These are phyloP conservation scores for Kwoniella shivajii DNA, from an alignment of 1,284 basidiomycete species.

Conservation along the genomic window DNA sequence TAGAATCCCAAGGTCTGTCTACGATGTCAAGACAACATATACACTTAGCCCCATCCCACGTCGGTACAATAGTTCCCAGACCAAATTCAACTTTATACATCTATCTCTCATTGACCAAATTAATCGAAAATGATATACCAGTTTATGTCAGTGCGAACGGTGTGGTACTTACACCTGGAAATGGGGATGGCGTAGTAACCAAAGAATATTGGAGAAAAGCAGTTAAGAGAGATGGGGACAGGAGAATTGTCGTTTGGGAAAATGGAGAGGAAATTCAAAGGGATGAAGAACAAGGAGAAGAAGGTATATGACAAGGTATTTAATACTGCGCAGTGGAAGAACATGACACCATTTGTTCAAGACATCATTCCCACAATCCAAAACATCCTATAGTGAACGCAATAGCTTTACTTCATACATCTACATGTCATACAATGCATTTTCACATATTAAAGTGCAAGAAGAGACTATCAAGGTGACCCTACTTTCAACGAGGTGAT, in stretches of 20 bases:
- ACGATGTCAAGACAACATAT: conserved; percentile 53
- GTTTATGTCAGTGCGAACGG: conserved; percentile 51
- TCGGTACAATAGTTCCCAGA: conserved; percentile 38
- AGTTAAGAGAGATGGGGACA: conserved; percentile 16
- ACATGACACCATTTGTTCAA: too few relatives aligned
- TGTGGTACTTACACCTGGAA: conserved; percentile 52
- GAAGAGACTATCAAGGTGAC: neutral
- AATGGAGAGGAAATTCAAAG: conserved; percentile 34
- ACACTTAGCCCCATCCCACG: conserved; percentile 50
- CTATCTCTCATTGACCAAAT: conserved; percentile 45
- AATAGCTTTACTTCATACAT: too few relatives aligned
- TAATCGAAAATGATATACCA: conserved; percentile 43
- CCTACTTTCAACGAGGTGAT: too few relatives aligned
- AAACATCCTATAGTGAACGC: too few relatives aligned
- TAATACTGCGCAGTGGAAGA: too few relatives aligned
- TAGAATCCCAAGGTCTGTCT: conserved; percentile 46
- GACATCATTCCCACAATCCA: too few relatives aligned
- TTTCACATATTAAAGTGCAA: neutral
- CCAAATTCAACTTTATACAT: conserved; percentile 48
- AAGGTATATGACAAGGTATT: neutral
- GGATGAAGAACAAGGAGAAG: conserved; percentile 7
- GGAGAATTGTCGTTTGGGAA: conserved; percentile 41
- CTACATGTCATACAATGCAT: neutral
- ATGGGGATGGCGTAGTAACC: conserved; percentile 35
- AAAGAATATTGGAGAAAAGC: conserved; percentile 45